These are phyloP conservation scores for Dactylellina parvicollis DNA, from an alignment of 2,329 filamentous ascomycete species.

Conservation along the genomic window DNA sequence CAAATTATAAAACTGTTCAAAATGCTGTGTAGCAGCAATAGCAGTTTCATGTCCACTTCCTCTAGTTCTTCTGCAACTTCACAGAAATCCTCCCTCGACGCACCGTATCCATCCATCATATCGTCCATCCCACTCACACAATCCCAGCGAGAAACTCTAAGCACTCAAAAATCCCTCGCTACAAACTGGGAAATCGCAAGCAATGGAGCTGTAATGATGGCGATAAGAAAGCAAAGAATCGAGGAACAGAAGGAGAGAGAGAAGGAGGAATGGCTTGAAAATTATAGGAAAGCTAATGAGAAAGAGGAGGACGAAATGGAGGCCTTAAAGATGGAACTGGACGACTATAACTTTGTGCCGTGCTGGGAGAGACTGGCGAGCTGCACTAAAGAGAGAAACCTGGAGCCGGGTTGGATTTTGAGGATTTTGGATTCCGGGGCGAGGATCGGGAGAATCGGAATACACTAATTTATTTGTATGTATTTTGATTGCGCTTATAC, in stretches of 20 bases:
- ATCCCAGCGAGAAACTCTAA: not conserved
- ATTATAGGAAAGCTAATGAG: not conserved
- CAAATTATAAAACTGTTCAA: not conserved
- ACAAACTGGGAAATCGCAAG: conserved; percentile 9
- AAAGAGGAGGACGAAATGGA: not conserved
- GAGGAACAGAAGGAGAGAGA: conserved; percentile 9
- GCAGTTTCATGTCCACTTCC: not conserved
- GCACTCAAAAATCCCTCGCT: not conserved
- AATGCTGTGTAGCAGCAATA: conserved; percentile 4
- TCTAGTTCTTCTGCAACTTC: not conserved
- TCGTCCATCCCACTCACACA: conserved; percentile 1
- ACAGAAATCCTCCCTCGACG: not conserved
- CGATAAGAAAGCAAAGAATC: conserved; percentile 9
- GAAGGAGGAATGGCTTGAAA: conserved; percentile 7
- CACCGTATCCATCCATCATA: too few species aligned
- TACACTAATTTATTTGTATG: not conserved
- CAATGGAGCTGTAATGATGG: not conserved
- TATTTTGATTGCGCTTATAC: too few species aligned
- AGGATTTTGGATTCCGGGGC: conserved; percentile 16
- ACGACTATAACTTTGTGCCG: conserved; percentile 4
- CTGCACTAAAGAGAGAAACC: not conserved
- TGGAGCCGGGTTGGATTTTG: conserved; percentile 13
- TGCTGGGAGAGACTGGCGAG: conserved; percentile 8
- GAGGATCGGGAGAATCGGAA: not conserved
- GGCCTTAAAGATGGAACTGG: not conserved